Base-by-base conservation (phyloP, 148 eudicot genomes). In the Suaeda aralocaspica region DNA sequence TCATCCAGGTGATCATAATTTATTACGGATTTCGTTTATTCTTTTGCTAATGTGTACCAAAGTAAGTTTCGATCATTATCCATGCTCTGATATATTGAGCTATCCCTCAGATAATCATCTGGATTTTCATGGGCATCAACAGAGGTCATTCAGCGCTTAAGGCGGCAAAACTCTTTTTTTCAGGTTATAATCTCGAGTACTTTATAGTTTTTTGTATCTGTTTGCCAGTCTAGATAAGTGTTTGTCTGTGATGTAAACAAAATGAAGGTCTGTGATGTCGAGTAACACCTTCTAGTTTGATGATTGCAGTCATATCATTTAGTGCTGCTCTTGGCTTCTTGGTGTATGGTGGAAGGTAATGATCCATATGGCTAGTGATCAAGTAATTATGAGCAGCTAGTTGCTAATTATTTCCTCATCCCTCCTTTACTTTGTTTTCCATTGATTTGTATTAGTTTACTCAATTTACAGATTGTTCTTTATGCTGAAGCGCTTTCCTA, bases 321-420 rank as follows among this genome's bases (percentile, higher is more conserved):
- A 53, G 46, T 78, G 89, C 84, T 25, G 92, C 89, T 56, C 56
- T 80, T 49, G 92, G 89, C 49, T 85, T 88, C 76, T 57, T 85
- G 66, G 67, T 85, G 53, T 85, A 85, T 50, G 92, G 92, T 61
- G 86, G 87, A 69, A 85, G 92, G 89, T 85, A 85, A 52, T 9
- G 9, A 61, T 34, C 34, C 0, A 12, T 19, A 33, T 9, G 10
- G 3, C 6, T 14, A 26, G 14, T 11, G 33, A 13, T 53, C n/a
- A 21, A 36, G 5, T 36, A 36, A 3, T 36, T 36, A 36, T 26
- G 36, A 57, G 18, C 24, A n/a, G n/a, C n/a, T n/a, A n/a, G n/a
- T n/a, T n/a, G n/a, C n/a, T n/a, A n/a, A n/a, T n/a, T n/a, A n/a
- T n/a, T 69, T 49, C 25, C 71, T 14, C 2, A 24, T 16, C 5